These are phyloP conservation scores for Fusarium sp. DNA, from an alignment of 2,329 filamentous ascomycete genomes.

Conservation along the genomic window DNA sequence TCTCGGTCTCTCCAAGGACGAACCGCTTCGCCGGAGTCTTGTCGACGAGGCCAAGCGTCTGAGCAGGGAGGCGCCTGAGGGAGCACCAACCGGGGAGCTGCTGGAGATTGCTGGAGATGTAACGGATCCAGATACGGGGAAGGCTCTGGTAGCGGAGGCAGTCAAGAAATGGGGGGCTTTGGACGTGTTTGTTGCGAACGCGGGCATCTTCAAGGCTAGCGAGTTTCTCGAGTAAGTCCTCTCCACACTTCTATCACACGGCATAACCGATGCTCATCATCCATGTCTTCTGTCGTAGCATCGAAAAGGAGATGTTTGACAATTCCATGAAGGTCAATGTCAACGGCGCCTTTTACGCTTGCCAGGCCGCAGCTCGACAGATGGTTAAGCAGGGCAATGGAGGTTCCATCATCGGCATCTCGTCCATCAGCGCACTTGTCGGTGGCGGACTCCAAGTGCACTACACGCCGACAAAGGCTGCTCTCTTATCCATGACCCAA, in stretches of 20 bases:
- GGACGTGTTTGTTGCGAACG: not conserved
- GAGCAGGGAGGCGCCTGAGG: not conserved
- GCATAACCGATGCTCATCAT: not conserved
- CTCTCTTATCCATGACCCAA: not conserved
- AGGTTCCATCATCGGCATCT: not conserved
- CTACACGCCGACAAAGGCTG: not conserved
- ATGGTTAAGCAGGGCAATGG: not conserved
- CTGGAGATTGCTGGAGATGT: not conserved
- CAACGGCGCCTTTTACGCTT: not conserved
- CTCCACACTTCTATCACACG: not conserved
- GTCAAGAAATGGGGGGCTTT: not conserved
- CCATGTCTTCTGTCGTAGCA: not conserved
- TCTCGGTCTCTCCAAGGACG: not conserved
- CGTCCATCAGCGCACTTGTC: not conserved
- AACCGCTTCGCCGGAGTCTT: not conserved
- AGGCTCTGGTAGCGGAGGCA: not conserved
- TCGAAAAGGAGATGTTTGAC: not conserved
- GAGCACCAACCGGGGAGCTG: not conserved
- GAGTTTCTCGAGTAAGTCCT: not conserved
- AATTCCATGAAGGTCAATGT: not conserved
- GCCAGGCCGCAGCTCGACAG: not conserved
- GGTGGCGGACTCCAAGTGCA: not conserved
- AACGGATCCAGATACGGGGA: not conserved
- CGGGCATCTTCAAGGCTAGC: not conserved
- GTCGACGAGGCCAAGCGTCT: not conserved